Evolutionary conservation across 371 early-diverging fungal species (phyloP).

Genomic region (Rhizopus sp.): DNA sequence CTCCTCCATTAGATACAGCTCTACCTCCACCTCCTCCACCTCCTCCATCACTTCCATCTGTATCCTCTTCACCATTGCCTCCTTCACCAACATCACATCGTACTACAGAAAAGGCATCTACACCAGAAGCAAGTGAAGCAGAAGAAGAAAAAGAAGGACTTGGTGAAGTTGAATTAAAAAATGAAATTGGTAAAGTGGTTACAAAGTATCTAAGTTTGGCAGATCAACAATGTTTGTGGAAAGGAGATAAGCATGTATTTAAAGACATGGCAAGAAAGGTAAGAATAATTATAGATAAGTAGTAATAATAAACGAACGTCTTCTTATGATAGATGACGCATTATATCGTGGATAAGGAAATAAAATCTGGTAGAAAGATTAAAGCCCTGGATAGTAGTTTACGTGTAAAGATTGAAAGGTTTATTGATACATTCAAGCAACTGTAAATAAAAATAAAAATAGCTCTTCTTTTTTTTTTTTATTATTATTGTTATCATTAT

Average conservation of each 20-base stretch:
- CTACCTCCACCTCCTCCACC: not conserved
- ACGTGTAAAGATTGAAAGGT: conserved; percentile 41
- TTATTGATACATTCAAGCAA: conserved; percentile 24
- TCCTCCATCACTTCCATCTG: not conserved
- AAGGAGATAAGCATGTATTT: conserved; percentile 40
- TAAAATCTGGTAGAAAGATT: conserved; percentile 31
- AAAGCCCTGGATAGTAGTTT: conserved; percentile 26
- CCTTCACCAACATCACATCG: not conserved
- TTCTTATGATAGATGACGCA: conserved; percentile 34
- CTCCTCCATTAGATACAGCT: not conserved
- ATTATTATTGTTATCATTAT: not conserved
- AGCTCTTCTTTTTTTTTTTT: not conserved
- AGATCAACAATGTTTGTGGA: conserved; percentile 34
- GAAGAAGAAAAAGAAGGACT: conserved; percentile 4
- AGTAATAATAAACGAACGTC: not conserved
- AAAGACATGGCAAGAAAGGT: conserved; percentile 46
- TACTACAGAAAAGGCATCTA: not conserved
- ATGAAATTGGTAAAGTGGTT: conserved; percentile 39
- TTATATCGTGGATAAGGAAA: conserved; percentile 43
- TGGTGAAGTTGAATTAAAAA: conserved; percentile 31
- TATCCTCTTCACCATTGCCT: not conserved
- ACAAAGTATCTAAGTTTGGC: conserved; percentile 33
- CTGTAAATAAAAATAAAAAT: conserved; percentile 2
- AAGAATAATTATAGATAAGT: not conserved
- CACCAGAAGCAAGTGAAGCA: conserved; percentile 16